These are phyloP conservation scores for Arthrobotrys megalospora DNA, from an alignment of 2,329 filamentous ascomycete species.

Conservation along the genomic window DNA sequence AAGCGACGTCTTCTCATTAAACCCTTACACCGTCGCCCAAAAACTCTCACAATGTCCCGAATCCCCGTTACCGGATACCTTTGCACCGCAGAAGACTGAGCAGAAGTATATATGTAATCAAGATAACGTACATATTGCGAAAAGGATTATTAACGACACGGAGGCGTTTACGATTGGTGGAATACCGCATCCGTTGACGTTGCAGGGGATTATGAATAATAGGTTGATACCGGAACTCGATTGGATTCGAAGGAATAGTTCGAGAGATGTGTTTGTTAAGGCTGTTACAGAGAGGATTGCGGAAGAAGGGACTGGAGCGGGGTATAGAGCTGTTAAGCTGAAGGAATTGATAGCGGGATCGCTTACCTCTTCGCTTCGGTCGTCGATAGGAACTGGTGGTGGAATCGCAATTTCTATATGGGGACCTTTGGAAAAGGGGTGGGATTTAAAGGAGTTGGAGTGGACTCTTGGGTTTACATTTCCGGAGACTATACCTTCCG, in stretches of 20 bases:
- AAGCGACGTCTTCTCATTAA: slow-evolving; percentile 79
- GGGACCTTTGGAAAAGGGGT: slow-evolving; percentile 79
- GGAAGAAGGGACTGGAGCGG: slow-evolving; percentile 75
- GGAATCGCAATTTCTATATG: slow-evolving; percentile 75
- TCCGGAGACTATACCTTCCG: slow-evolving; percentile 72
- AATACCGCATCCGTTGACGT: slow-evolving; percentile 92
- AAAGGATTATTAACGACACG: slow-evolving; percentile 74
- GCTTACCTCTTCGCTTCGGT: slow-evolving; percentile 13
- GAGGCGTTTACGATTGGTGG: slow-evolving; percentile 84
- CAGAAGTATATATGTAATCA: slow-evolving; percentile 81
- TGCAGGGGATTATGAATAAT: slow-evolving; percentile 75
- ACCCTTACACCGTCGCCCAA: slow-evolving; percentile 80
- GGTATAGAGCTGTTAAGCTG: slow-evolving; percentile 78
- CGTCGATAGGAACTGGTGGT: not conserved
- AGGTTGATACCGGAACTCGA: slow-evolving; percentile 75
- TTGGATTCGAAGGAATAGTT: slow-evolving; percentile 78
- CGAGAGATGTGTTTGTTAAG: slow-evolving; percentile 84
- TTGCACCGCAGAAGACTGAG: slow-evolving; percentile 76
- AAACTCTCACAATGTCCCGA: slow-evolving; percentile 82
- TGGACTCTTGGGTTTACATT: slow-evolving; percentile 92
- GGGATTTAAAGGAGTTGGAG: slow-evolving; percentile 76
- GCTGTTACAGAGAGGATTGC: slow-evolving; percentile 80
- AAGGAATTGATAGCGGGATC: slow-evolving; percentile 81
- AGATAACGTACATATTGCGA: slow-evolving; percentile 78
- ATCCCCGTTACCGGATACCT: slow-evolving; percentile 81